Percentiles rank a stretch among this genome's conserved stretches.
phyloP scores from a whole-genome alignment of 176 grass and related monocot genomes.

The Carex cristatella region DNA sequence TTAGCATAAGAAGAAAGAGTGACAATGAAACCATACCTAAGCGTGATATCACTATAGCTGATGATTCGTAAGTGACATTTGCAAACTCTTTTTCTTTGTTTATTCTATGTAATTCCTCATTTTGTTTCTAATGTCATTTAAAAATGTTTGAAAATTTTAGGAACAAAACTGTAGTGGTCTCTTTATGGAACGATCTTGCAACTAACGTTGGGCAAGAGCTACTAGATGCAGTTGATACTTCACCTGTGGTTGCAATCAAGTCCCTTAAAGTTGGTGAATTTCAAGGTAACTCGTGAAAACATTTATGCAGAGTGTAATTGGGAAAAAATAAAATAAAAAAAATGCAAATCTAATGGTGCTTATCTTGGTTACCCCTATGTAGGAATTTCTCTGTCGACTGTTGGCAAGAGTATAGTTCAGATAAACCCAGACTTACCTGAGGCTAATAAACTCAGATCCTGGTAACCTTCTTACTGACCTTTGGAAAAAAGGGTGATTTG shows the following conservation, averaged over 20 bases:
- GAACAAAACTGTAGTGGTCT: constrained; percentile 75
- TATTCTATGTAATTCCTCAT: not conserved
- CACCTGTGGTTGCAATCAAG: constrained; percentile 67
- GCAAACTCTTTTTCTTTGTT: not conserved
- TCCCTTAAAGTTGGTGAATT: constrained; percentile 82
- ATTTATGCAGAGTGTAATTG: not conserved
- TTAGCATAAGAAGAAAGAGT: constrained; percentile 76
- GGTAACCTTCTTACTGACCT: constrained; percentile 33
- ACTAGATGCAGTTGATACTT: constrained; percentile 67
- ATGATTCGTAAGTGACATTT: constrained; percentile 66
- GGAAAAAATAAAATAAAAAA: not conserved
- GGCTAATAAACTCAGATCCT: constrained; percentile 47
- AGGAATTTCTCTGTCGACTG: constrained; percentile 83
- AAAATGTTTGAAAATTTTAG: constrained; percentile 27
- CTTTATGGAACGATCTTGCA: constrained; percentile 95
- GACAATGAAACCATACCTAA: constrained; percentile 76
- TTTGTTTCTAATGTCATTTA: not conserved
- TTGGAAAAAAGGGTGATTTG: not conserved
- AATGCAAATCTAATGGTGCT: not conserved
- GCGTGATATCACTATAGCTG: constrained; percentile 79
- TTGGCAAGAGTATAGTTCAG: constrained; percentile 58
- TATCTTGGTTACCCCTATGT: not conserved
- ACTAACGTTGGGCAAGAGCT: constrained; percentile 77
- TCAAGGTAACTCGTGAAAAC: constrained; percentile 45
- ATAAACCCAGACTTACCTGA: constrained; percentile 75